Percentiles rank a stretch among this genome's conserved stretches.
These are phyloP conservation scores for Teratosphaeria gauchensis DNA, from an alignment of 2,329 filamentous ascomycete genomes.

Conservation along the genomic window DNA sequence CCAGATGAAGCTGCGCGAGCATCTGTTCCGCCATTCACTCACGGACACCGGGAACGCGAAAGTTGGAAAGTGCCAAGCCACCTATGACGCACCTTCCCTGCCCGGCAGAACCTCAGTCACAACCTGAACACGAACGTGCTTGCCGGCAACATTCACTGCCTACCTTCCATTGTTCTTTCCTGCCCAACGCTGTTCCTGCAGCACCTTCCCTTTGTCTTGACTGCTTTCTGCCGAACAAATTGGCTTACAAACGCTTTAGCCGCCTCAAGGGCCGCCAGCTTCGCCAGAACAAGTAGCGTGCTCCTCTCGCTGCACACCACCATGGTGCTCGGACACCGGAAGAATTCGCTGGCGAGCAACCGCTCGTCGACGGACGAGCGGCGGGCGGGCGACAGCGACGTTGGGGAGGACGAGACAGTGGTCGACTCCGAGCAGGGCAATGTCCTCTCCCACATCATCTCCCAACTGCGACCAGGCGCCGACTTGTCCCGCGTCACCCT, in stretches of 20 bases:
- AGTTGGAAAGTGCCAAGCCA: too few relatives aligned
- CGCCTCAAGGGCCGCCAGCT: too few relatives aligned
- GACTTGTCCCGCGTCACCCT: conserved; percentile 90
- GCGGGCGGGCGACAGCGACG: conserved; percentile 25
- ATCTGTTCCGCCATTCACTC: too few relatives aligned
- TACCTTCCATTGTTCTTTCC: neutral
- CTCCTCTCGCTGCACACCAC: neutral
- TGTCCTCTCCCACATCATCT: conserved; percentile 95
- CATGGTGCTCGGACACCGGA: conserved; percentile 42
- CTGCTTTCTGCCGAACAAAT: neutral
- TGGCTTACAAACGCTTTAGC: neutral
- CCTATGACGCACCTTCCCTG: neutral
- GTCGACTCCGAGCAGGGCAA: conserved; percentile 91
- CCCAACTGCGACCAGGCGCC: conserved; percentile 87
- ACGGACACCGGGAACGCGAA: too few relatives aligned
- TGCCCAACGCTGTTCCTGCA: neutral
- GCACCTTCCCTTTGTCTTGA: neutral
- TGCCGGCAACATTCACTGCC: neutral
- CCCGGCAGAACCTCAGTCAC: neutral
- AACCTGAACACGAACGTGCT: neutral
- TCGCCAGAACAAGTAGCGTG: neutral
- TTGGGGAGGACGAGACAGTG: conserved; percentile 52
- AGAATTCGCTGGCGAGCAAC: conserved; percentile 33
- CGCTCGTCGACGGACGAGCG: conserved; percentile 34
- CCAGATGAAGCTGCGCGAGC: too few relatives aligned